These are phyloP conservation scores for Rhodotorula paludigena DNA, from an alignment of 768 basidiomycete genomes.

Conservation along the genomic window DNA sequence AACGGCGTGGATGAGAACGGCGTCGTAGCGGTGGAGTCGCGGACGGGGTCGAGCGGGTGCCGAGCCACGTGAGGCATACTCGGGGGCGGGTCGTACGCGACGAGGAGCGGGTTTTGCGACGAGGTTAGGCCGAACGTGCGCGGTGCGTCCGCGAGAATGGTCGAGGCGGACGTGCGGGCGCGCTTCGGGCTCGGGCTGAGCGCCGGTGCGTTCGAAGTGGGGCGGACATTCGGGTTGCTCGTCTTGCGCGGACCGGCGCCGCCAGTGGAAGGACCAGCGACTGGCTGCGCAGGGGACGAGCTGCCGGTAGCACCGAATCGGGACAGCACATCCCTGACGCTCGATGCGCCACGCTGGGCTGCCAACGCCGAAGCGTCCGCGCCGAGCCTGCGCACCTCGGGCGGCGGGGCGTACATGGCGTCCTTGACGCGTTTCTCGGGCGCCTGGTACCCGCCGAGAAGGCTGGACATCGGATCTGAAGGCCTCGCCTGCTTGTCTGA, in stretches of 20 bases:
- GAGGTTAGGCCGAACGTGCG: neutral
- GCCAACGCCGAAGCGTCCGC: neutral
- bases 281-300: no score
- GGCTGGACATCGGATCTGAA: constrained; percentile 1
- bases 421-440: constrained; percentile 12
- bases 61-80: constrained; percentile 6
- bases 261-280: neutral
- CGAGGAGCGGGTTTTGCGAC: constrained; percentile 1
- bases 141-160: neutral
- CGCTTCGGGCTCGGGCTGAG: neutral
- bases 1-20: constrained; percentile 9
- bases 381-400: constrained; percentile 14
- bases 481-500: neutral
- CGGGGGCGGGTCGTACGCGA: neutral
- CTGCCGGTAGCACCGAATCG: neutral
- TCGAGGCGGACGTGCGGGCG: neutral
- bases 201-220: neutral
- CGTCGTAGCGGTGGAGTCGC: constrained; percentile 3
- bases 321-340: neutral
- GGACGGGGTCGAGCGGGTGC: constrained; percentile 37
- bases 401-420: constrained; percentile 25
- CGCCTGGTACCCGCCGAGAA: constrained; percentile 17
- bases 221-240: no score
- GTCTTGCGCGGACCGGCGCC: no score
- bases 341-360: neutral